Evolutionary conservation across 805 yeast genomes (phyloP), one percentile per base, ranked within the genome.

Genomic region (Wickerhamiella spandovensis): DNA sequence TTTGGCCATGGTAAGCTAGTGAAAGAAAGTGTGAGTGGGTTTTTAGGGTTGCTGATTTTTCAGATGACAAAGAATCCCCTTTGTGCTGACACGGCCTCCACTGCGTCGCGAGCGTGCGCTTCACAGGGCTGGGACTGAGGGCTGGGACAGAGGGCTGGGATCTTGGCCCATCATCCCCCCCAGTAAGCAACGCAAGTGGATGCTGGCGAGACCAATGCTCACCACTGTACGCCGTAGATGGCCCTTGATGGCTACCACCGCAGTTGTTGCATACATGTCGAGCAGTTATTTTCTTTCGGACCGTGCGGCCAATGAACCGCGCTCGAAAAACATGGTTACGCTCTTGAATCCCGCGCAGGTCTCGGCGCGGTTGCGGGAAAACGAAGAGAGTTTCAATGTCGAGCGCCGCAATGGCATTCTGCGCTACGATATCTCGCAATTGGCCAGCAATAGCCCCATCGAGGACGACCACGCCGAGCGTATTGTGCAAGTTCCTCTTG

Each of bases 381-480:
- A 72, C 56, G 95, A 90, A 62, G 92, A 89, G 64, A 79, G 90
- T 54, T 85, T 81, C 60, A 64, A 69, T 32, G 90, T 90, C 20
- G 81, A 84, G 56, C 74, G 96, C 52, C 89, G 90, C 12, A 81
- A 83, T 53, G 97, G 97, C 20, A 90, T 92, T 18, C 64, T 79
- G 10, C 73, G 98, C 51, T 90, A 88, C 62, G 98, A 92, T 64
- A 76, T 87, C 24, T 76, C 92, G 38, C 98, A 92, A 66, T 68
- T 92, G 48, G 84, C 97, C 8, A 82, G 94, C 43, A 92, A 92
- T 64, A 79, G 83, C 49, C 97, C 97, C 10, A 86, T 89, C 55
- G 98, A 92, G 64, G 98, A 92, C 64, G 95, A 86, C 61, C 77
- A 92, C 53, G 77, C 90, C 1, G 97, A 89, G 61, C 82, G 82